Percentiles rank a stretch among this genome's conserved stretches.
Conservation (phyloP, 192 early-diverging fungal species). For the Oehlia diaphana region DNA sequence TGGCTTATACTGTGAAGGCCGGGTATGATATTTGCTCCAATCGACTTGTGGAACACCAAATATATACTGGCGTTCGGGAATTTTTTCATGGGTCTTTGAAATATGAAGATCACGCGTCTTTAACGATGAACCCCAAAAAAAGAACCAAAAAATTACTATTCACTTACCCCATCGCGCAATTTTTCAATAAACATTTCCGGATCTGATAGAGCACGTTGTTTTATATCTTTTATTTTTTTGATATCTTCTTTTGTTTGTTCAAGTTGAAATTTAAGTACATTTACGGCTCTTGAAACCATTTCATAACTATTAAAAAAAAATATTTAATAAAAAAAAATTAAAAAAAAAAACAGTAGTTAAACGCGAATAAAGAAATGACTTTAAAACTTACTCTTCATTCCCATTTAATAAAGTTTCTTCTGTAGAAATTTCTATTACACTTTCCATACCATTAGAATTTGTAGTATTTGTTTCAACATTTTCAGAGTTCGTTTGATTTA, state of each 20-base stretch:
- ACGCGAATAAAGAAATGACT: neutral
- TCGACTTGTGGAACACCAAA: constrained; percentile 6
- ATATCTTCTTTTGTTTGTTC: constrained; percentile 13
- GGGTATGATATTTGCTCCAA: constrained; percentile 16
- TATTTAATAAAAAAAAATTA: neutral
- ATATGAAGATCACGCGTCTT: too few relatives aligned
- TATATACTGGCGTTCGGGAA: neutral
- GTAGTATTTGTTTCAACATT: neutral
- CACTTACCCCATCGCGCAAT: constrained; percentile 9
- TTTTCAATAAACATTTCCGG: neutral
- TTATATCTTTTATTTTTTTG: constrained; percentile 1
- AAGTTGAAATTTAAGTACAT: constrained; percentile 15
- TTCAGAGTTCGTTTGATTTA: neutral
- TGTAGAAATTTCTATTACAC: too few relatives aligned
- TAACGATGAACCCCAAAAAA: too few relatives aligned
- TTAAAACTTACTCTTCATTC: constrained; percentile 18
- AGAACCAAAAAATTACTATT: too few relatives aligned
- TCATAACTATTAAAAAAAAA: constrained; percentile 9
- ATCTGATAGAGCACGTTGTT: neutral
- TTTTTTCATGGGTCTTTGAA: neutral
- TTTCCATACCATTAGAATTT: neutral
- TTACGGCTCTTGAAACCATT: neutral
- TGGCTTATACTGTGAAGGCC: constrained; percentile 3
- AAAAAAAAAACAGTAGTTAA: neutral
- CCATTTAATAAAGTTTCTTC: neutral